Evolutionary conservation across 495 filamentous ascomycete genomes (phyloP).

Genomic region (Penicillium antarcticum): DNA sequence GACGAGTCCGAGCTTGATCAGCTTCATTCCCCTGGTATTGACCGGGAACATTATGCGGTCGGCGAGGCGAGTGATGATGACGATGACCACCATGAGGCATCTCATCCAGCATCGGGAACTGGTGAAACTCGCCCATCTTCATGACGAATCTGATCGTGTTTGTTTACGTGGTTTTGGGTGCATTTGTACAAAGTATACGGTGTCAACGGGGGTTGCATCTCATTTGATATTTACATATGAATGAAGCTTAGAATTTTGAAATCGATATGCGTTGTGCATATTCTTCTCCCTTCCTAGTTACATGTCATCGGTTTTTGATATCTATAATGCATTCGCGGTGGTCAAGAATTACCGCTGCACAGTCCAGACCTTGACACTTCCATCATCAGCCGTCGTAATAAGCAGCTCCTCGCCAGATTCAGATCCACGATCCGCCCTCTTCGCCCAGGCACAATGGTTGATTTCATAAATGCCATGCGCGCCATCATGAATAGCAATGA

Average conservation of each 20-base stretch:
- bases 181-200: conserved; percentile 1
- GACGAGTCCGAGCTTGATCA: conserved; percentile 86
- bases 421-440: conserved; percentile 36
- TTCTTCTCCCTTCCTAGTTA: no score
- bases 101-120: conserved; percentile 1
- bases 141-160: neutral
- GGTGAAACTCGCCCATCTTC: conserved; percentile 4
- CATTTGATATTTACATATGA: neutral
- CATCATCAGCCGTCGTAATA: conserved; percentile 79
- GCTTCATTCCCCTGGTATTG: conserved; percentile 48
- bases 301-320: no score
- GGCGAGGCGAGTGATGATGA: conserved; percentile 45
- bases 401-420: conserved; percentile 64
- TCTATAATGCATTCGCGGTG: neutral
- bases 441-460: conserved; percentile 81
- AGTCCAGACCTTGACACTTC: conserved; percentile 69
- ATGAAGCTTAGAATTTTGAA: neutral
- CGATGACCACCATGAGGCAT: conserved; percentile 11
- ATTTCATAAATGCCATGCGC: conserved; percentile 91
- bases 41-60: conserved; percentile 42
- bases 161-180: neutral
- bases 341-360: conserved; percentile 27
- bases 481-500: conserved; percentile 60
- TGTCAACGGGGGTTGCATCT: neutral
- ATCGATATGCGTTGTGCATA: no score